Evolutionary conservation across 306 rosid species (phyloP).

Genomic region (Cyamopsis tetragonoloba): DNA sequence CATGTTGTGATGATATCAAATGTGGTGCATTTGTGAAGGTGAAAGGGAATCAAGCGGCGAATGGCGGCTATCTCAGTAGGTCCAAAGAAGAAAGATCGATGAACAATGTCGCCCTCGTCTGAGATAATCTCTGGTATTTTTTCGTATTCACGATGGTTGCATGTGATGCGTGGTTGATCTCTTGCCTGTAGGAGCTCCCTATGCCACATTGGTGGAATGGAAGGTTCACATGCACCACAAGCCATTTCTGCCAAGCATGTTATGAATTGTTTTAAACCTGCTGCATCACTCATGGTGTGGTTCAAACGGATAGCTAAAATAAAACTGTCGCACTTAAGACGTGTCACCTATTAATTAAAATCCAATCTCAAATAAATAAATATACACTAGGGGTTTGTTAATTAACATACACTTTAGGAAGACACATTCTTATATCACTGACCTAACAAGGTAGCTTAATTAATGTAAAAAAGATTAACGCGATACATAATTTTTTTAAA

Average conservation of each 20-base stretch:
- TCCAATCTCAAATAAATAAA: background rate
- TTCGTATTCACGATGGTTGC: constrained; percentile 24
- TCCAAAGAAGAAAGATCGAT: constrained; percentile 26
- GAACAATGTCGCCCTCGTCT: background rate
- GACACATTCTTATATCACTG: no score
- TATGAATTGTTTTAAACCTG: background rate
- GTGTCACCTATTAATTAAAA: constrained; percentile 16
- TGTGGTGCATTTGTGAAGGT: background rate
- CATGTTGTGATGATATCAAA: constrained; percentile 30
- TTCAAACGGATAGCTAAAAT: background rate
- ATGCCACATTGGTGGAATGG: constrained; percentile 17
- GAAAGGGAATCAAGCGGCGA: constrained; percentile 7
- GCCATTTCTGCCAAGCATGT: constrained; percentile 1
- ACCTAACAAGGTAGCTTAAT: no score
- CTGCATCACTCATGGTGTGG: background rate
- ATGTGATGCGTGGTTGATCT: constrained; percentile 18
- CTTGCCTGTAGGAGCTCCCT: constrained; percentile 23
- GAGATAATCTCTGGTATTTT: background rate
- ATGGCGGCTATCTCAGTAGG: background rate
- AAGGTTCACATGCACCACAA: background rate
- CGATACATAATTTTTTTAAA: no score
- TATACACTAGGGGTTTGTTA: no score
- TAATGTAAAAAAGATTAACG: no score
- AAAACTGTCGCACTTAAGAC: constrained; percentile 30
- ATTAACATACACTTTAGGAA: no score